These are phyloP conservation scores for Diaporthe ampelina DNA, from an alignment of 2,329 filamentous ascomycete species.

Conservation along the genomic window DNA sequence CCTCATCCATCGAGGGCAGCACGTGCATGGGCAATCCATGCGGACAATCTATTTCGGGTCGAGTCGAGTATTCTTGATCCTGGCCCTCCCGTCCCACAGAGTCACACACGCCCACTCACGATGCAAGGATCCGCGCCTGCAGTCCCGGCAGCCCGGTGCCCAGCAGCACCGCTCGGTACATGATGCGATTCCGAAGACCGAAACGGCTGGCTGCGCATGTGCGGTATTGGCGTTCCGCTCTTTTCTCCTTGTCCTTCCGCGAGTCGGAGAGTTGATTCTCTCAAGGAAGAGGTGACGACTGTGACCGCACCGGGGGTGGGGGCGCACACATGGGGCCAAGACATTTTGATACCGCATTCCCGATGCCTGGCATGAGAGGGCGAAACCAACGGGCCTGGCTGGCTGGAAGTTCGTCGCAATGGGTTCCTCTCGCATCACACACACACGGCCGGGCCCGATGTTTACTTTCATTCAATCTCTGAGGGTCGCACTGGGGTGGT, in stretches of 20 bases:
- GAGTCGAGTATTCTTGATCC: neutral
- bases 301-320: too few relatives aligned
- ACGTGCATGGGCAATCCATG: neutral
- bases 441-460: slow-evolving; percentile 22
- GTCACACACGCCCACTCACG: neutral
- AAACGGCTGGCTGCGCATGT: slow-evolving; percentile 15
- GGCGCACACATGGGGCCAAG: neutral
- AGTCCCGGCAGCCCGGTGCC: slow-evolving; percentile 9
- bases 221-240: neutral
- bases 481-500: neutral
- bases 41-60: slow-evolving; percentile 11
- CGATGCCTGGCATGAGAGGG: neutral
- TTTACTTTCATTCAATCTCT: neutral
- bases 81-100: neutral
- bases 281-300: neutral
- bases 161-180: neutral
- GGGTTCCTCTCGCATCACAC: neutral
- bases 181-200: slow-evolving; percentile 14
- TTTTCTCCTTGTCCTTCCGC: neutral
- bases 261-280: neutral
- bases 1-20: neutral
- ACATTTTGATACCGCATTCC: slow-evolving; percentile 7
- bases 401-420: too few relatives aligned
- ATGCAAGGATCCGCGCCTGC: slow-evolving; percentile 14
- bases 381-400: neutral